A percentile compares a stretch with the other conserved stretches of the same genome.
phyloP scores from a whole-genome alignment of 495 filamentous ascomycete genomes.

The Pseudoneurospora amorphoporcata region DNA sequence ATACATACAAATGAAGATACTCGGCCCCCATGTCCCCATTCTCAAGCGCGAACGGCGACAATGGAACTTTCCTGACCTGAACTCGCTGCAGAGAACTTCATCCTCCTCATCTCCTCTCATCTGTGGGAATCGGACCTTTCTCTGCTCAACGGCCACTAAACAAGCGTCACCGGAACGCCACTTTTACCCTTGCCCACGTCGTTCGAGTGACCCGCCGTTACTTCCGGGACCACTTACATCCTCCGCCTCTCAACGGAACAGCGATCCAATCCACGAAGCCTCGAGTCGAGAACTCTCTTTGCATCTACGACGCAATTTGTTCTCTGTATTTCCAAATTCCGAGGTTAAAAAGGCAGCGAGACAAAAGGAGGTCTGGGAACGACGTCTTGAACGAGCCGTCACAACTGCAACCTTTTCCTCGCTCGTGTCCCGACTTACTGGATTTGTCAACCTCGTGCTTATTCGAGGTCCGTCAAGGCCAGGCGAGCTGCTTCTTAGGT shows the following conservation, averaged over 20 bases:
- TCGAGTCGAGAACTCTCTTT: background rate
- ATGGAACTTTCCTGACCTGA: background rate
- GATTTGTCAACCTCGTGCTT: background rate
- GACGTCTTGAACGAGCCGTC: background rate
- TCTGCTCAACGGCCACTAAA: background rate
- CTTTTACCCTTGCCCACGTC: background rate
- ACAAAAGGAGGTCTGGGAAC: background rate
- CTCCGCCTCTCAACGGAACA: background rate
- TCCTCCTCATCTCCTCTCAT: background rate
- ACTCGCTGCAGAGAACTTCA: background rate
- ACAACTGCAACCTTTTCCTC: background rate
- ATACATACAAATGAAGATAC: background rate
- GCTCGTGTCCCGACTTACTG: background rate
- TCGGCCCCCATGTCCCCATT: background rate
- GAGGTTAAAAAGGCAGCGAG: background rate
- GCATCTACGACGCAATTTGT: background rate
- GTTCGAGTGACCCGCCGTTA: background rate
- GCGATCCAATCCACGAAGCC: background rate
- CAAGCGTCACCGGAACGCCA: background rate
- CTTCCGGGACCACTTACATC: background rate
- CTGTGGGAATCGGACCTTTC: background rate
- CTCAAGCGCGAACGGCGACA: background rate
- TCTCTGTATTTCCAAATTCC: background rate
- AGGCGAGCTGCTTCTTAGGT: background rate
- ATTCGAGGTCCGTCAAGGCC: background rate